A percentile compares a stretch with the other conserved stretches of the same genome.
These are phyloP conservation scores for Dioscorea dumetorum DNA, from an alignment of 106 monocot species.

Conservation along the genomic window DNA sequence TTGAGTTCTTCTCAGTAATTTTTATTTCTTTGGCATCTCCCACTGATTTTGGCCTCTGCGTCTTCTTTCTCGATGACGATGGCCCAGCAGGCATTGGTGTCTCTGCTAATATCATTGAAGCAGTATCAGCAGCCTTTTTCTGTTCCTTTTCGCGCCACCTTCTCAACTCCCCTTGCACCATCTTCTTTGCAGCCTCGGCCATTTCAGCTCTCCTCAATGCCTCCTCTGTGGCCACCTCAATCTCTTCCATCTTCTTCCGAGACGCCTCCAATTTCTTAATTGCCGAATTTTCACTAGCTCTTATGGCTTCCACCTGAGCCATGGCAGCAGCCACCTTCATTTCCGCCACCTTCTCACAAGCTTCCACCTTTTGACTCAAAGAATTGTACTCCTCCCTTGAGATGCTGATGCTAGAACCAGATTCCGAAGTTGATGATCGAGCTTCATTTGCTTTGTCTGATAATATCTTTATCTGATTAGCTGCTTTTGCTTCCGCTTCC, in stretches of 20 bases:
- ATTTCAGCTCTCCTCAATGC: conserved; percentile 2
- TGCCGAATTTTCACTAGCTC: conserved; percentile 1
- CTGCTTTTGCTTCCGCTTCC: not conserved
- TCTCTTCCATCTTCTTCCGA: conserved; percentile 3
- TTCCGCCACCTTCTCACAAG: not conserved
- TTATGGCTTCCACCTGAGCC: conserved; percentile 5
- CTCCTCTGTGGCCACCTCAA: not conserved
- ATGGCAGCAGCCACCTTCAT: conserved; percentile 1
- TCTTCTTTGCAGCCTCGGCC: conserved; percentile 1
- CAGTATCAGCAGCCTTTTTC: not conserved
- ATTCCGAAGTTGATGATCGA: not conserved
- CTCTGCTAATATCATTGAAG: not conserved
- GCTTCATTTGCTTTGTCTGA: not conserved
- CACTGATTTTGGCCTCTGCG: not conserved
- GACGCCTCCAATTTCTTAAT: not conserved
- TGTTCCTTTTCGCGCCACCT: conserved; percentile 2
- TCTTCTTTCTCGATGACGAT: not conserved
- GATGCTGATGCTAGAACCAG: not conserved
- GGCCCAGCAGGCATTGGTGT: not conserved
- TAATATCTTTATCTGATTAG: not conserved
- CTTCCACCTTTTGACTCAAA: conserved; percentile 2
- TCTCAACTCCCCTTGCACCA: conserved; percentile 1
- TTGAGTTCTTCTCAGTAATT: not conserved
- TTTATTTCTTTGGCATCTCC: not conserved
- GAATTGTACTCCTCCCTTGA: not conserved